Percentiles rank a stretch among this genome's conserved stretches.
phyloP scores from a whole-genome alignment of 257 asterid genomes.

The Parsonsia alboflavescens region DNA sequence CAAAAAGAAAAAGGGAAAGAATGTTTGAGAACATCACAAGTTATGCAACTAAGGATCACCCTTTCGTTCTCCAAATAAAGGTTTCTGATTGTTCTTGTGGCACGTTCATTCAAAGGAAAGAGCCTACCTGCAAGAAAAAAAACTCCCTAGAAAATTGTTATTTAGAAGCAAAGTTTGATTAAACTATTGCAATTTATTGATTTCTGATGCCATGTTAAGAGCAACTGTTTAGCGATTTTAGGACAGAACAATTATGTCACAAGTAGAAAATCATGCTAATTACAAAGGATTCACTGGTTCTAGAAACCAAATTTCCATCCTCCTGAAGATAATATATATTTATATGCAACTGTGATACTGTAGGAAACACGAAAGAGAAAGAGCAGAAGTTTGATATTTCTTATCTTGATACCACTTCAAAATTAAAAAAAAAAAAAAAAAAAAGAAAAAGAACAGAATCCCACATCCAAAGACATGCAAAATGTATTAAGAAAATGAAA shows the following conservation, averaged over 20 bases:
- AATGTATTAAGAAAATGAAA: neutral
- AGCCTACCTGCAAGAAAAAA: slow-evolving; percentile 57
- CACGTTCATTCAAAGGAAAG: slow-evolving; percentile 88
- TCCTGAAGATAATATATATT: neutral
- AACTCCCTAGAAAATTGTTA: neutral
- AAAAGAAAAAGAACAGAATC: neutral
- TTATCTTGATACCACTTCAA: neutral
- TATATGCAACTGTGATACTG: neutral
- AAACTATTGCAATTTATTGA: neutral
- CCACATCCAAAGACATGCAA: neutral
- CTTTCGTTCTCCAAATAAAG: slow-evolving; percentile 89
- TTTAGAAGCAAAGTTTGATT: neutral
- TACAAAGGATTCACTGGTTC: neutral
- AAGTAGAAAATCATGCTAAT: neutral
- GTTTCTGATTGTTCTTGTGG: slow-evolving; percentile 82
- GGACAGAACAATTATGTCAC: neutral
- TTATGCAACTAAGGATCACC: slow-evolving; percentile 38
- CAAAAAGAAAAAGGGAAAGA: neutral
- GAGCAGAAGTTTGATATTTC: neutral
- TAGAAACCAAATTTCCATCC: too few species aligned
- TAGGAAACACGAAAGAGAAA: neutral
- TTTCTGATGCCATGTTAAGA: neutral
- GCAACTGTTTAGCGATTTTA: neutral
- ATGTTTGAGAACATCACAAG: neutral
- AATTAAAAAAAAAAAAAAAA: neutral